Conservation (phyloP, 2,329 filamentous ascomycete genomes). For the Elsinoe perseae region DNA sequence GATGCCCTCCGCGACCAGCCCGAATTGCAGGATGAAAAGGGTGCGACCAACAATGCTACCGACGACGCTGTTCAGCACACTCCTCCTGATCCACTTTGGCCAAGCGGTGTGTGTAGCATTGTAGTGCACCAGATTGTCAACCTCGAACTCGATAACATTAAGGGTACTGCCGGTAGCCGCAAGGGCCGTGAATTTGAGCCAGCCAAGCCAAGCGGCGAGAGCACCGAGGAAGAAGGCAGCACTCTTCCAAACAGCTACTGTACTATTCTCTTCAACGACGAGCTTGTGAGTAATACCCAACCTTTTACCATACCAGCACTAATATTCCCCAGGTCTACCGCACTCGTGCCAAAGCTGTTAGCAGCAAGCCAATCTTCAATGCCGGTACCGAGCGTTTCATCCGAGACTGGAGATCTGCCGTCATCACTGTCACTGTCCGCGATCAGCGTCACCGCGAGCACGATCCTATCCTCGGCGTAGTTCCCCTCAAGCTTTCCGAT, state of each 20-base stretch:
- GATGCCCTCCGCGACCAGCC: conserved; percentile 63
- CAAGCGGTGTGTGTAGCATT: conserved; percentile 77
- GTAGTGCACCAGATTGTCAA: conserved; percentile 94
- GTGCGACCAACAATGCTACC: conserved; percentile 59
- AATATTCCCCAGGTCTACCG: conserved; percentile 58
- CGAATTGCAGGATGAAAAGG: conserved; percentile 82
- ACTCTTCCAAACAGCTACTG: conserved; percentile 86
- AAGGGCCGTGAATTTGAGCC: conserved; percentile 86
- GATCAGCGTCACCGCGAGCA: conserved; percentile 86
- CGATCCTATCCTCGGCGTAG: conserved; percentile 86
- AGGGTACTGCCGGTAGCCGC: conserved; percentile 71
- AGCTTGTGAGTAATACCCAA: conserved; percentile 48
- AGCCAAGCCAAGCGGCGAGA: conserved; percentile 74
- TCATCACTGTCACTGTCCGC: conserved; percentile 80
- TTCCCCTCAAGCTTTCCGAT: conserved; percentile 79
- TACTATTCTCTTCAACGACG: conserved; percentile 83
- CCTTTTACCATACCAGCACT: conserved; percentile 7
- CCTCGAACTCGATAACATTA: conserved; percentile 82
- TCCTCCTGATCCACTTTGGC: conserved; percentile 93
- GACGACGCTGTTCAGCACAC: conserved; percentile 85
- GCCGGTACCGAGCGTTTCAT: conserved; percentile 90
- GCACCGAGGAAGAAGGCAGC: conserved; percentile 73
- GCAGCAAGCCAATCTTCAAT: conserved; percentile 93
- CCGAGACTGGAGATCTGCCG: conserved; percentile 81
- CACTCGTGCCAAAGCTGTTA: conserved; percentile 89